Conservation (phyloP, 768 basidiomycete species). For the Lentinula raphanica region DNA sequence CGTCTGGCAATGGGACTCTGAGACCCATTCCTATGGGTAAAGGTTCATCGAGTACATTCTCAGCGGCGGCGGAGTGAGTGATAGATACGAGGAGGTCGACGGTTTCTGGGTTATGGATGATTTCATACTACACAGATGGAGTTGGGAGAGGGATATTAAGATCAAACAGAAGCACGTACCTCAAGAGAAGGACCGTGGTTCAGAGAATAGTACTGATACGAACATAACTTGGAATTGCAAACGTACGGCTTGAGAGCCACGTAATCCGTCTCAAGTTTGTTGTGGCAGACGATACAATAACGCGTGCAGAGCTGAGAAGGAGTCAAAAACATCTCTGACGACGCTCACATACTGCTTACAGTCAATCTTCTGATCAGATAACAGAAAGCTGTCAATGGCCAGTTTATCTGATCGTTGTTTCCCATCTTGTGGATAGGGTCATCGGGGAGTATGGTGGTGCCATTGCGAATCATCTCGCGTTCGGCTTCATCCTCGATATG, state of each 20-base stretch:
- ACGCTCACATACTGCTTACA: constrained; percentile 27
- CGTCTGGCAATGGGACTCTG: constrained; percentile 39
- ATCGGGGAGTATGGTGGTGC: constrained; percentile 36
- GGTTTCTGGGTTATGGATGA: constrained; percentile 53
- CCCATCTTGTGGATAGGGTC: constrained; percentile 42
- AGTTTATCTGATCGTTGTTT: constrained; percentile 39
- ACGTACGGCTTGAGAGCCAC: constrained; percentile 72
- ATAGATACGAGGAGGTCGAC: constrained; percentile 69
- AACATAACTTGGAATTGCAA: constrained; percentile 59
- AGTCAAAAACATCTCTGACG: neutral
- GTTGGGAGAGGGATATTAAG: neutral
- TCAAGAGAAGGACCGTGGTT: constrained; percentile 66
- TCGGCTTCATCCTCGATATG: constrained; percentile 42
- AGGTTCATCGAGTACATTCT: constrained; percentile 49
- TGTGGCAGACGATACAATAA: constrained; percentile 74
- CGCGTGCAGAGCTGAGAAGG: constrained; percentile 51
- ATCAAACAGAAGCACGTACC: constrained; percentile 26
- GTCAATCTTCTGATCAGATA: constrained; percentile 62
- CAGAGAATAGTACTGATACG: constrained; percentile 63
- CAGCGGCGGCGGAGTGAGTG: constrained; percentile 50
- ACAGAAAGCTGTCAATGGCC: constrained; percentile 57
- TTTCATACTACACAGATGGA: constrained; percentile 50
- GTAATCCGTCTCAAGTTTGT: constrained; percentile 43
- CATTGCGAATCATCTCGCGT: constrained; percentile 28
- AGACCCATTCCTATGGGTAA: constrained; percentile 58